Conservation (phyloP, 257 asterid genomes). For the Jacaranda mimosifolia region DNA sequence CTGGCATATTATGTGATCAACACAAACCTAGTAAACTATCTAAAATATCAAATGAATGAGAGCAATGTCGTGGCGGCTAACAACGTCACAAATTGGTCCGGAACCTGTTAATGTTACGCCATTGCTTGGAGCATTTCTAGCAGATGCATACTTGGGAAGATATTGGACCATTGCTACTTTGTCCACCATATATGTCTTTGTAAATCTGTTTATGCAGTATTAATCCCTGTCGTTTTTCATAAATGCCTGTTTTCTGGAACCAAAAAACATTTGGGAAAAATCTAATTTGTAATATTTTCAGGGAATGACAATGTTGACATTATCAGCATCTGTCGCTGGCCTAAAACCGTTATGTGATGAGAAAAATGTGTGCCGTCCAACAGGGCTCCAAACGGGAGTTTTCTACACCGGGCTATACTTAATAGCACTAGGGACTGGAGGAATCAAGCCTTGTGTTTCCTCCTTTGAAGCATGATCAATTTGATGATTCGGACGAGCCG, state of each 20-base stretch:
- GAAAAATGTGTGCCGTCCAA: slow-evolving; percentile 47
- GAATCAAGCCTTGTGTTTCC: slow-evolving; percentile 75
- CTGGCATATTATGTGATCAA: slow-evolving; percentile 82
- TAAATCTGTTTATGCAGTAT: slow-evolving; percentile 35
- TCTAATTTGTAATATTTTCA: slow-evolving; percentile 10
- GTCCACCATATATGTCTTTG: slow-evolving; percentile 68
- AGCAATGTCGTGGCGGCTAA: slow-evolving; percentile 63
- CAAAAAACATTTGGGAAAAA: no score
- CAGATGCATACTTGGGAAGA: slow-evolving; percentile 81
- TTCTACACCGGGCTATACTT: slow-evolving; percentile 66
- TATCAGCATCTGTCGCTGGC: slow-evolving; percentile 64
- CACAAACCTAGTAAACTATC: slow-evolving; percentile 72
- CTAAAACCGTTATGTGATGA: slow-evolving; percentile 58
- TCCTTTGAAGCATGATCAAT: slow-evolving; percentile 76
- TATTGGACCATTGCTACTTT: slow-evolving; percentile 78
- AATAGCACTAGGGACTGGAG: slow-evolving; percentile 73
- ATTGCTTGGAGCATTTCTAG: slow-evolving; percentile 72
- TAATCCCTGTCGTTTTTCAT: neutral
- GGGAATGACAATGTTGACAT: slow-evolving; percentile 73
- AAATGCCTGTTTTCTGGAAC: no score
- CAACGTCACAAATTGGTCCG: slow-evolving; percentile 78
- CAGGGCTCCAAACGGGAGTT: slow-evolving; percentile 52
- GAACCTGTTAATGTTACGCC: slow-evolving; percentile 81
- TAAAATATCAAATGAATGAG: slow-evolving; percentile 62
- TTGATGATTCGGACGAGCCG: slow-evolving; percentile 57